phyloP scores from a whole-genome alignment of 2,329 filamentous ascomycete genomes.

The Teratosphaeria pseudoeucalypti region DNA sequence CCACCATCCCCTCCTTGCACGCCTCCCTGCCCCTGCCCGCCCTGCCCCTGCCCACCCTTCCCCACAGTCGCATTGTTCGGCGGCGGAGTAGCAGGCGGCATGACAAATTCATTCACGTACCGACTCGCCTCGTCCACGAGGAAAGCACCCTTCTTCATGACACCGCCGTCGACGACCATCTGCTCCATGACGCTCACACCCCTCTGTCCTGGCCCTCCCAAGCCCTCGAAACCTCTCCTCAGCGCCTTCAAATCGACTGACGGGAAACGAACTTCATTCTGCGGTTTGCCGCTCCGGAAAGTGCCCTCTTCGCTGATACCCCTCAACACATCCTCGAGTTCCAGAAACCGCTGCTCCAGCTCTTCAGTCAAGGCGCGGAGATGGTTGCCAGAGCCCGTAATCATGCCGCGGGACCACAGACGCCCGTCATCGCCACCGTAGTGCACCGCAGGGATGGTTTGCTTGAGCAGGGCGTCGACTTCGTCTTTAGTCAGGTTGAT shows the following conservation, averaged over 20 bases:
- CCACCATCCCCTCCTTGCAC: not conserved
- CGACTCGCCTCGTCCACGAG: constrained; percentile 27
- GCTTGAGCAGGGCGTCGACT: constrained; percentile 38
- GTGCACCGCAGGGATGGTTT: constrained; percentile 41
- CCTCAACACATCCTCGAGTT: constrained; percentile 53
- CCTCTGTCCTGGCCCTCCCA: constrained; percentile 8
- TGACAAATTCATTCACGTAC: constrained; percentile 30
- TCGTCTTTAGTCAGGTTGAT: constrained; percentile 30
- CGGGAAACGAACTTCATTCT: constrained; percentile 23
- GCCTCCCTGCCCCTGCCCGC: not conserved
- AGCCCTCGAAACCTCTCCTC: constrained; percentile 15
- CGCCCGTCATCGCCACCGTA: constrained; percentile 33
- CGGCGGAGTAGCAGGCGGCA: constrained; percentile 25
- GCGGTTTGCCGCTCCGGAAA: constrained; percentile 20
- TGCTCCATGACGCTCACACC: constrained; percentile 28
- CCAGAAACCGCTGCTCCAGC: constrained; percentile 60
- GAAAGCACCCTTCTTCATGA: constrained; percentile 27
- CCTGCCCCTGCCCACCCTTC: not conserved
- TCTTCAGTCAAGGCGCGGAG: constrained; percentile 59
- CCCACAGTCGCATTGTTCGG: constrained; percentile 8
- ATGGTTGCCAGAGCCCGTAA: constrained; percentile 67
- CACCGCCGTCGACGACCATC: constrained; percentile 27
- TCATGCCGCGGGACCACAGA: constrained; percentile 49
- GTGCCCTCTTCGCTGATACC: constrained; percentile 19
- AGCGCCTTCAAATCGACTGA: constrained; percentile 22